Base-by-base conservation (phyloP, 2,329 filamentous ascomycete genomes). In the Pseudogymnoascus sp. region DNA sequence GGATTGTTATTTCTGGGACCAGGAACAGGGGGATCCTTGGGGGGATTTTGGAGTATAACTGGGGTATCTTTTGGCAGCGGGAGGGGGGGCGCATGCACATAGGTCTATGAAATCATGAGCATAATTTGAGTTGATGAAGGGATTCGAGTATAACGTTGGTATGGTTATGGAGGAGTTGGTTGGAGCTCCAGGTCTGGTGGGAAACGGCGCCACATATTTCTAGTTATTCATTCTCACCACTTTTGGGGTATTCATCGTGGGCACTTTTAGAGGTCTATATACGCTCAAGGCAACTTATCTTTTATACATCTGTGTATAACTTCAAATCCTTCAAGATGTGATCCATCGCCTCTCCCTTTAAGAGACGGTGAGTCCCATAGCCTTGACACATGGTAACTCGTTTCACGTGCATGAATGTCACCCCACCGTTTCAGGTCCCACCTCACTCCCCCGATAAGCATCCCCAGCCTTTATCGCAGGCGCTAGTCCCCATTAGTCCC, bases 1-100 rank as follows among this genome's bases (percentile, higher is more conserved):
- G 23, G 23, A 53, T 47, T 47, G 21, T n/a, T 26, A 28, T 31
- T 28, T n/a, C 23, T 28, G 23, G 15, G 23, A 28, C 44, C 8
- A 11, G 23, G 15, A 53, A 60, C 28, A 60, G 31, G 57, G 31
- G 57, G 17, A 15, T 3, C 7, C 11, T 4, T n/a, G n/a, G n/a
- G n/a, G 17, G 28, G 28, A 60, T 33, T 19, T 60, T 60, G 53
- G 53, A 60, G 53, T 60, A 60, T 60, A 60, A 50, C 44, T 50
- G 44, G 44, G 44, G 44, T 50, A 50, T 50, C 28, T 50, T 50
- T 50, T 50, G 44, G 21, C 21, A 50, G 23, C 42, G 21, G 21
- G 42, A 7, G 19, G 21, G 42, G 19, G 6, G 6, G 13, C 13
- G 19, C 35, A n/a, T 47, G 42, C 42, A 47, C 42, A 26, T 47